A percentile compares a stretch with the other conserved stretches of the same genome.
Evolutionary conservation across 257 asterid species (phyloP).

Genomic region (Lycium barbarum): DNA sequence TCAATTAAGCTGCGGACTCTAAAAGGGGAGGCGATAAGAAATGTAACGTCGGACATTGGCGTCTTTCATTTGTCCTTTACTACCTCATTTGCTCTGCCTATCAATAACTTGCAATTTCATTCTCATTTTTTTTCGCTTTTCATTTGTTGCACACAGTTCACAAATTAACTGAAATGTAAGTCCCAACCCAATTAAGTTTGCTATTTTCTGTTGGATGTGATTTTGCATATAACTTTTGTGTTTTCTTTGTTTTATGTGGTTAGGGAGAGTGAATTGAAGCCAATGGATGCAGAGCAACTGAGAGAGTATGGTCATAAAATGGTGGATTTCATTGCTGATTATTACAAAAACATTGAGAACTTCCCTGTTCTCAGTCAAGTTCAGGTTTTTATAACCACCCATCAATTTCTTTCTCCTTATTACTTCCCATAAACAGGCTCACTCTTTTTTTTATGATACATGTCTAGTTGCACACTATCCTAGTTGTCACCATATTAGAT

Average conservation of each 20-base stretch:
- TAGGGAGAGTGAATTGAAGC: slow-evolving; percentile 79
- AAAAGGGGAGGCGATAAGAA: no score
- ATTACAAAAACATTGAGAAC: slow-evolving; percentile 77
- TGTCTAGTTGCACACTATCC: no score
- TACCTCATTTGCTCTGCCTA: neutral
- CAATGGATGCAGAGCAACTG: slow-evolving; percentile 88
- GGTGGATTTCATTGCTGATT: slow-evolving; percentile 98
- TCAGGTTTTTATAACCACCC: slow-evolving; percentile 52
- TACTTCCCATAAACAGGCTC: no score
- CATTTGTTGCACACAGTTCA: neutral
- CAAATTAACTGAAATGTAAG: slow-evolving; percentile 8
- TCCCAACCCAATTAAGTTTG: neutral
- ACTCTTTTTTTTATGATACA: no score
- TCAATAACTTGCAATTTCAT: neutral
- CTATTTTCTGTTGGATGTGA: neutral
- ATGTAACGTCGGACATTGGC: slow-evolving; percentile 12
- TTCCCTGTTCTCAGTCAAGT: slow-evolving; percentile 98
- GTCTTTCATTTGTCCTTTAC: slow-evolving; percentile 21
- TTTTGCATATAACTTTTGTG: neutral
- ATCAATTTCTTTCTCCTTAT: neutral
- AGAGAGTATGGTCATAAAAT: slow-evolving; percentile 85
- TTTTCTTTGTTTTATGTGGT: neutral
- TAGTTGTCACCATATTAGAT: no score
- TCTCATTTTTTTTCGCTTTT: neutral
- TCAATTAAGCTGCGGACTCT: no score